phyloP scores from a whole-genome alignment of 768 basidiomycete genomes.

The Boletus rubroflammeus region DNA sequence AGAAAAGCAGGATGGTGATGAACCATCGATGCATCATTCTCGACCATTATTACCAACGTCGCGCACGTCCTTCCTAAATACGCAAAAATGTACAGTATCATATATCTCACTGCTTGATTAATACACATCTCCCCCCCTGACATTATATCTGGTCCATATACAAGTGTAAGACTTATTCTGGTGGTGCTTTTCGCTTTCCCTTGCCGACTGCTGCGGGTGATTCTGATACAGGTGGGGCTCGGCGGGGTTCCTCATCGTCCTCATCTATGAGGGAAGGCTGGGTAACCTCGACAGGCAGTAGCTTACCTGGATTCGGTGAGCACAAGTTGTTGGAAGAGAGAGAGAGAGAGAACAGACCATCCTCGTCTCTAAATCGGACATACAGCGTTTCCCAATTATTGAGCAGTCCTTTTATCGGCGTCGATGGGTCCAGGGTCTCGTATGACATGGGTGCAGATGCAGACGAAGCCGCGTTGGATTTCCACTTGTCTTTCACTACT shows the following conservation, averaged over 20 bases:
- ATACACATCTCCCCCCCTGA: constrained; percentile 1
- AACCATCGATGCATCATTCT: not conserved
- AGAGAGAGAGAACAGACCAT: constrained; percentile 39
- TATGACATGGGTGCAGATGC: constrained; percentile 33
- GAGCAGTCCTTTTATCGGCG: constrained; percentile 48
- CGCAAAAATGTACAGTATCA: constrained; percentile 15
- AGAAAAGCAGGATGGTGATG: constrained; percentile 21
- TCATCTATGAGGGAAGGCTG: constrained; percentile 60
- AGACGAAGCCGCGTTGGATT: constrained; percentile 32
- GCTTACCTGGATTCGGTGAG: constrained; percentile 41
- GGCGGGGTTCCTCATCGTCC: constrained; percentile 46
- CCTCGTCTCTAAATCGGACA: constrained; percentile 60
- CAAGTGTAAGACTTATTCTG: constrained; percentile 17
- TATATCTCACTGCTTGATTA: constrained; percentile 6
- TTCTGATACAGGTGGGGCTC: constrained; percentile 30
- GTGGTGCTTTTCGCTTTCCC: constrained; percentile 61
- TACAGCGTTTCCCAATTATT: constrained; percentile 66
- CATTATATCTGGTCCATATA: not conserved
- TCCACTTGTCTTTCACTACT: constrained; percentile 49
- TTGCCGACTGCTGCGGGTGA: constrained; percentile 32
- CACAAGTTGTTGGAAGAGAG: not conserved
- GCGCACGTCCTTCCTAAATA: not conserved
- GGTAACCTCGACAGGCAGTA: constrained; percentile 56
- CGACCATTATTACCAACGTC: not conserved
- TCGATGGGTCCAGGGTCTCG: constrained; percentile 43